Base-by-base conservation (phyloP, 208 protist genomes). In the Lotmaria passim region DNA sequence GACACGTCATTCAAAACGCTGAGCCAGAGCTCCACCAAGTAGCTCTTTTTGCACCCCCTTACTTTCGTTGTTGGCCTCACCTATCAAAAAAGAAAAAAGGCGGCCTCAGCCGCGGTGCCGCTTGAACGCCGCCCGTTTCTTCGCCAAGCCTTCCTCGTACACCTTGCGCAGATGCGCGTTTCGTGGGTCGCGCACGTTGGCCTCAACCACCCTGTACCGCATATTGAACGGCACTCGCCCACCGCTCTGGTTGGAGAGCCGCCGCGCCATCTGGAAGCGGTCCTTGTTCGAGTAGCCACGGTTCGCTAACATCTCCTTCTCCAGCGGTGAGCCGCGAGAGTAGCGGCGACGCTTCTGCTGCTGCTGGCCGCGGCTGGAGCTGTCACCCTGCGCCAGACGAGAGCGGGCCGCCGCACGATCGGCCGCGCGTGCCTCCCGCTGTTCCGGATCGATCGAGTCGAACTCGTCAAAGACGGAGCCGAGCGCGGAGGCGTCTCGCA, bases 151-250 rank as follows among this genome's bases (percentile, higher is more conserved):
- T 2, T 75, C 64, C 33, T 81, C 67, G 75, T 91, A 94, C 17
- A 73, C 69, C n/a, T 78, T 69, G 44, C 65, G 46, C 47, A 90
- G 76, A 8, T 74, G 55, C 26, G 79, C 73, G 67, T 93, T 90
- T 10, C 79, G 64, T 6, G 81, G 85, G 56, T 96, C 81, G 26
- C 60, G 81, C 21, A 94, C 63, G 74, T 96, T 83, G n/a, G 89
- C 91, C 68, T 94, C 79, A 19, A 94, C 81, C 11, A 96, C 79
- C 34, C 82, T 78, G 73, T 96, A 96, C 17, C 91, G 84, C 30
- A 96, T 69, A 59, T 94, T 93, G 64, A 96, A 96, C 4, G 91
- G 91, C 33, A 96, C 89, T 21, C 89, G 91, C 4, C 83, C 85
- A 14, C 91, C 91, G 24, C 79, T 68, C 19, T 69, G 50, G 62